Evolutionary conservation across 768 basidiomycete species (phyloP), one percentile per base, ranked within the genome.

Genomic region (Cystobasidium ongulense): DNA sequence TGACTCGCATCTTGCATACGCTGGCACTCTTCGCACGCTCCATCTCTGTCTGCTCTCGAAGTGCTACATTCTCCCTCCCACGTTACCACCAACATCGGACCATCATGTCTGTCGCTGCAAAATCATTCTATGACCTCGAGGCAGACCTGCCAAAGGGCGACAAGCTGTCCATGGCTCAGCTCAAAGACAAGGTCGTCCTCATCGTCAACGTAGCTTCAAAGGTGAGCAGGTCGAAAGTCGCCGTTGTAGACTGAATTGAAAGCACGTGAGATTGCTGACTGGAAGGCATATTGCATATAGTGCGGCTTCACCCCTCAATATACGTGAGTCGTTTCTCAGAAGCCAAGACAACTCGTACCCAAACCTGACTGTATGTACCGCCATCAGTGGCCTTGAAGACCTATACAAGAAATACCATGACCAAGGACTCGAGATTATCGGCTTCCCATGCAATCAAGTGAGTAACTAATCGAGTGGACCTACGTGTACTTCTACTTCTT

Each of bases 381-480:
- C 21, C 25, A 17, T 29, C 27, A 59, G 57, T 85, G 92, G 90
- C 57, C 86, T 97, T 27, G 90, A 97, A 81, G 82, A 82, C 21
- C 83, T 71, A 23, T 86, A 94, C 81, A 85, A 92, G 68, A 90
- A 90, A 80, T 89, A 91, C 84, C 88, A 89, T 79, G 88, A 88
- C 64, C 82, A 85, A 70, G 90, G 85, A n/a, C 43, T 71, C 68
- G 43, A 35, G 18, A 71, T 71, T 29, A 52, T 71, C 31, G 68
- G 68, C 13, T 95, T 95, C 84, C 94, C 94, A 13, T 92, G 88
- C 82, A 91, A 94, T 80, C 92, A 94, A 88, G 94, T 95, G 78
- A 90, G 87, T 68, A 85, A 0, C 92, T 94, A 82, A 92, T 94
- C 78, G 3, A 29, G 18, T 64, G 61, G n/a, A 8, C 52, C 31